phyloP scores from a whole-genome alignment of 345 rosid genomes.

The Melastoma malabathricum region DNA sequence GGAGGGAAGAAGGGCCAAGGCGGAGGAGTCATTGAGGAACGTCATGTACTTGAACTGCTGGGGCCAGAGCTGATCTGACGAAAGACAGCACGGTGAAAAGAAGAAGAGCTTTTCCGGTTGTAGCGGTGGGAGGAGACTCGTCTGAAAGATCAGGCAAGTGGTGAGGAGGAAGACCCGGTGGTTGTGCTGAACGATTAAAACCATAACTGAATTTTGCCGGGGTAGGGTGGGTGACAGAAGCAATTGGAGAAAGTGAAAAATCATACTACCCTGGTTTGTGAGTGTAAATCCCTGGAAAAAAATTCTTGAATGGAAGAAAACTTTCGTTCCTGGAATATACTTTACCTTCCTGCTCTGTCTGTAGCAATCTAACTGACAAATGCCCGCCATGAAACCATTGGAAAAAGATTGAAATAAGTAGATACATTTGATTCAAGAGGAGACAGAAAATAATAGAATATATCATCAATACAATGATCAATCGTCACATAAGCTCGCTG shows the following conservation, averaged over 20 bases:
- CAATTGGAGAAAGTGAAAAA: background rate
- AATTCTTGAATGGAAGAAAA: too few relatives aligned
- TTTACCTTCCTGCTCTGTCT: too few relatives aligned
- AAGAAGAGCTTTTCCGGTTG: too few relatives aligned
- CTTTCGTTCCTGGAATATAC: background rate
- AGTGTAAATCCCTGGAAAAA: background rate
- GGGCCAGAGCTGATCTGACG: constrained; percentile 41
- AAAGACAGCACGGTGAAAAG: too few relatives aligned
- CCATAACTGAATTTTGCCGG: background rate
- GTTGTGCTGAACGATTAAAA: background rate
- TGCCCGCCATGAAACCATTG: too few relatives aligned
- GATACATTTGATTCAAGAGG: too few relatives aligned
- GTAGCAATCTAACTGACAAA: too few relatives aligned
- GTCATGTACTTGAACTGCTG: constrained; percentile 92
- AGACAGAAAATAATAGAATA: too few relatives aligned
- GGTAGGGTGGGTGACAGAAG: background rate
- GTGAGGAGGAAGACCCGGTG: background rate
- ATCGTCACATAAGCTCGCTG: too few relatives aligned
- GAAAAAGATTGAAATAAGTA: too few relatives aligned
- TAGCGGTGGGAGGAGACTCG: too few relatives aligned
- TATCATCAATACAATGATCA: too few relatives aligned
- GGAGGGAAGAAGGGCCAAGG: constrained; percentile 14
- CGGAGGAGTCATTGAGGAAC: constrained; percentile 59
- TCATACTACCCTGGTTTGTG: background rate
- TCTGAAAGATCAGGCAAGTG: background rate